phyloP scores from a whole-genome alignment of 768 basidiomycete species.

The Kwoniella dendrophila region DNA sequence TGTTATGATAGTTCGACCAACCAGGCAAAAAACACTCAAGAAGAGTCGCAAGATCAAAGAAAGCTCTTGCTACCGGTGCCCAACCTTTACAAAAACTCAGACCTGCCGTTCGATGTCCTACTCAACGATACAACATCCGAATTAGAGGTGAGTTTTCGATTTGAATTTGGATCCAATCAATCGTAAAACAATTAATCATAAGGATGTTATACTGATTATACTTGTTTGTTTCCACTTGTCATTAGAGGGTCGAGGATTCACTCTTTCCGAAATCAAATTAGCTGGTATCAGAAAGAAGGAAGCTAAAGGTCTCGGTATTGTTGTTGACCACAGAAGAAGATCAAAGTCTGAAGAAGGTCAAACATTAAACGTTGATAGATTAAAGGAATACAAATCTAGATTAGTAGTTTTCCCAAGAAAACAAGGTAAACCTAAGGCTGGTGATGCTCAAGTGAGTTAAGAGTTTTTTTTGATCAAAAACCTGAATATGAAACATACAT shows the following conservation, averaged over 20 bases:
- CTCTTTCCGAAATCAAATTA: conserved; percentile 88
- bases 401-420: conserved; percentile 97
- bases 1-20: conserved; percentile 99
- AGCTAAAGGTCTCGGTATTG: conserved; percentile 87
- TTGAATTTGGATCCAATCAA: neutral
- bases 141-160: conserved; percentile 73
- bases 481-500: no score
- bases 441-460: conserved; percentile 78
- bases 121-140: conserved; percentile 97
- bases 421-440: conserved; percentile 91
- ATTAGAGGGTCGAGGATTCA: conserved; percentile 82
- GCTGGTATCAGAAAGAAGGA: conserved; percentile 93
- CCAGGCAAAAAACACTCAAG: conserved; percentile 96
- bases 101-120: conserved; percentile 94
- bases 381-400: conserved; percentile 88
- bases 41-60: conserved; percentile 85
- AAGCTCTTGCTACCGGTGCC: conserved; percentile 86
- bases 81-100: conserved; percentile 88
- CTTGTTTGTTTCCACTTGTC: neutral
- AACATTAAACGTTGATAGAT: conserved; percentile 87
- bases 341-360: conserved; percentile 97
- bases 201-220: no score
- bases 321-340: conserved; percentile 95
- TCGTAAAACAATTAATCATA: no score
- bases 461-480: neutral